Evolutionary conservation across 2,329 filamentous ascomycete genomes (phyloP).

Genomic region (Cadophora luteo-olivacea): DNA sequence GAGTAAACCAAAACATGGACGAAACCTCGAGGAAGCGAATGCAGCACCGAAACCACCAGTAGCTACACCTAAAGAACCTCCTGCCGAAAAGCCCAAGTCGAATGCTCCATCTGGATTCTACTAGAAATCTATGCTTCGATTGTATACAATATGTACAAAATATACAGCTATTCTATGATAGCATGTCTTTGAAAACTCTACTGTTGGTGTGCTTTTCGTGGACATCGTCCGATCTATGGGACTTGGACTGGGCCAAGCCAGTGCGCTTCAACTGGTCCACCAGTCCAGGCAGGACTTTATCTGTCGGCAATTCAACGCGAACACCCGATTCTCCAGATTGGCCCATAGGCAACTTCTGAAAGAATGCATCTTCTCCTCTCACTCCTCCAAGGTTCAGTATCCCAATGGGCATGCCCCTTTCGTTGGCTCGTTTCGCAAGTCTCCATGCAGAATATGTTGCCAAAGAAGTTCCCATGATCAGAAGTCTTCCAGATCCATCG

Average conservation of each 20-base stretch:
- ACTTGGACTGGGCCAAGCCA: constrained; percentile 38
- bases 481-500: constrained; percentile 74
- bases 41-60: constrained; percentile 22
- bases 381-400: constrained; percentile 89
- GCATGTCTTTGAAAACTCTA: constrained; percentile 63
- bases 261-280: constrained; percentile 54
- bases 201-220: constrained; percentile 39
- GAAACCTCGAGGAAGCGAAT: constrained; percentile 23
- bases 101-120: constrained; percentile 44
- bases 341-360: constrained; percentile 58
- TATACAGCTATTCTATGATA: constrained; percentile 52
- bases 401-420: constrained; percentile 83
- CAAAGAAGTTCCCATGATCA: constrained; percentile 87
- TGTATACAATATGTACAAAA: constrained; percentile 38
- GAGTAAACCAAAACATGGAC: constrained; percentile 36
- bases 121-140: constrained; percentile 26
- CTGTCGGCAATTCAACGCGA: constrained; percentile 63
- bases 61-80: constrained; percentile 10
- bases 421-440: constrained; percentile 81
- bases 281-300: constrained; percentile 62
- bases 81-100: constrained; percentile 32
- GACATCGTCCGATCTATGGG: constrained; percentile 40
- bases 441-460: constrained; percentile 97
- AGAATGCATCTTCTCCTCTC: constrained; percentile 78
- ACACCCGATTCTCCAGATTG: constrained; percentile 60